A percentile compares a stretch with the other conserved stretches of the same genome.
phyloP scores from a whole-genome alignment of 768 basidiomycete species.

The Tylopilus rubrobrunneus region DNA sequence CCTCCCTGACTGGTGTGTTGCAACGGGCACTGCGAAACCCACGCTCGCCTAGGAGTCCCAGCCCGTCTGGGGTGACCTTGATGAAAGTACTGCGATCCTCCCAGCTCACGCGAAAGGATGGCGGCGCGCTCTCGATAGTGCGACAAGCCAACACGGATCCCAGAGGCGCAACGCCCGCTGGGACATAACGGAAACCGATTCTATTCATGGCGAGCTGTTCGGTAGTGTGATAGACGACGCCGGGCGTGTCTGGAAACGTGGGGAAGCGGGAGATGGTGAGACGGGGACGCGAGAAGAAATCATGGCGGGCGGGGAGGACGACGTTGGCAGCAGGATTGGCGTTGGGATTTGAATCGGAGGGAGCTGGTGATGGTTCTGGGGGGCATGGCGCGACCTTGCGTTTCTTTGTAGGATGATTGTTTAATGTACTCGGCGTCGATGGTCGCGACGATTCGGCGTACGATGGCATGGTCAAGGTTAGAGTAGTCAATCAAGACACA shows the following conservation, averaged over 20 bases:
- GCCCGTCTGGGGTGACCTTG: conserved; percentile 73
- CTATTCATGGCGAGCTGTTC: conserved; percentile 72
- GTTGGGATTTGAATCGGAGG: conserved; percentile 44
- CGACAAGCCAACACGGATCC: conserved; percentile 62
- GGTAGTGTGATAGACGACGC: conserved; percentile 55
- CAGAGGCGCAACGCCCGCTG: conserved; percentile 67
- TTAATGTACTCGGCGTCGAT: conserved; percentile 27
- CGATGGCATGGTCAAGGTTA: conserved; percentile 8
- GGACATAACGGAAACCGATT: conserved; percentile 74
- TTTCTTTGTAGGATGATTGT: conserved; percentile 33
- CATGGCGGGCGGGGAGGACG: conserved; percentile 61
- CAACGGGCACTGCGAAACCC: conserved; percentile 89
- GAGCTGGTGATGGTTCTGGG: conserved; percentile 50
- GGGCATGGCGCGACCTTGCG: conserved; percentile 49
- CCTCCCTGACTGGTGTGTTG: conserved; percentile 86
- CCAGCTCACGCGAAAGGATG: conserved; percentile 75
- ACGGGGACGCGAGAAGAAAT: conserved; percentile 65
- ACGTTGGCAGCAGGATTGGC: conserved; percentile 37
- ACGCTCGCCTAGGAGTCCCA: conserved; percentile 73
- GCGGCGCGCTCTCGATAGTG: conserved; percentile 77
- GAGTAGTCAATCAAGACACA: too few species aligned
- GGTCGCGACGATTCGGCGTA: conserved; percentile 32
- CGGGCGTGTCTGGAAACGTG: conserved; percentile 55
- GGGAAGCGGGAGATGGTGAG: conserved; percentile 76
- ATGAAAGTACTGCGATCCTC: conserved; percentile 85